Conservation (phyloP, 306 rosid genomes). For the Begonia masoniana region DNA sequence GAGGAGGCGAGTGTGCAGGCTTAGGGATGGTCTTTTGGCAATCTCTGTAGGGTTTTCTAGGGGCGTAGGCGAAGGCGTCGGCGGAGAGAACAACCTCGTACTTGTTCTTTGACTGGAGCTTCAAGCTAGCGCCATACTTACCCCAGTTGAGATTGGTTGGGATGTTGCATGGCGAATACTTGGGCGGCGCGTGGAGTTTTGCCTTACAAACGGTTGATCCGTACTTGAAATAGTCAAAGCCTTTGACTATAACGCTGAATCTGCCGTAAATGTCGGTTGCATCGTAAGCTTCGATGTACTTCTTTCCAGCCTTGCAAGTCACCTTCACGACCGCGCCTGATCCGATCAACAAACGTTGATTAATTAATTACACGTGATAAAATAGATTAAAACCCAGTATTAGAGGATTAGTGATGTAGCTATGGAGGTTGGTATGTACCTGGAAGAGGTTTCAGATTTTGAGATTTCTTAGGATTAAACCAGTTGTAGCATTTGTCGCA, state of each 20-base stretch:
- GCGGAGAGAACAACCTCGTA: not conserved
- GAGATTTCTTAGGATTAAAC: not conserved
- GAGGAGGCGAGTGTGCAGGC: not conserved
- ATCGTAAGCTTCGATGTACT: not conserved
- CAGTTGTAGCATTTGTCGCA: not conserved
- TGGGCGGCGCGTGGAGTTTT: not conserved
- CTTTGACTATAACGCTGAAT: not conserved
- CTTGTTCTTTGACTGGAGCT: not conserved
- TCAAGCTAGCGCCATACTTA: not conserved
- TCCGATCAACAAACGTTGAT: not conserved
- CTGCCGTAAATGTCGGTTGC: not conserved
- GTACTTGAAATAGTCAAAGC: not conserved
- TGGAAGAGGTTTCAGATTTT: not conserved
- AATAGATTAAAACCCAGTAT: not conserved
- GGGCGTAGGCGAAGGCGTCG: not conserved
- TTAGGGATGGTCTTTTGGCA: not conserved
- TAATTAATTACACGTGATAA: not conserved
- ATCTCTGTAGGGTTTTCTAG: not conserved
- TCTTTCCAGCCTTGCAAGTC: not conserved
- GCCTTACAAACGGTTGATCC: not conserved
- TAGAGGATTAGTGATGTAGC: not conserved
- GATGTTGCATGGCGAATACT: not conserved
- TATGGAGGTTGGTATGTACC: not conserved
- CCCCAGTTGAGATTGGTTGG: slow-evolving; percentile 1
- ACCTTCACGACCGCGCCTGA: not conserved